These are phyloP conservation scores for Sclerotinia borealis DNA, from an alignment of 2,329 filamentous ascomycete species.

Conservation along the genomic window DNA sequence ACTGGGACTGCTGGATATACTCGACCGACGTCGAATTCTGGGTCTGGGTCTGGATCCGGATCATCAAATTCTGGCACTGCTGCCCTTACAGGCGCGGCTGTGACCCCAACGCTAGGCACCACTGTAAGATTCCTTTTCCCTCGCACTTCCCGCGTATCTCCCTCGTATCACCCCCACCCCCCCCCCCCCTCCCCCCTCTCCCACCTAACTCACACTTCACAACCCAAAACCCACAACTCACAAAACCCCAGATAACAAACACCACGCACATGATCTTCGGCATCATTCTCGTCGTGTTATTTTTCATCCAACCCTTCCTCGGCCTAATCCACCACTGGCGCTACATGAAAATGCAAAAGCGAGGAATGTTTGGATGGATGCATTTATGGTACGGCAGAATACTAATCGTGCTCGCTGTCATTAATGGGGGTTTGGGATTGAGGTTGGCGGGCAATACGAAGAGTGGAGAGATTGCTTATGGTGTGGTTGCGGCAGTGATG, in stretches of 20 bases:
- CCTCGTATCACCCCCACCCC: neutral
- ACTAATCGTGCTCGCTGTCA: constrained; percentile 51
- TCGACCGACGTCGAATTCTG: neutral
- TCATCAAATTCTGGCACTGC: neutral
- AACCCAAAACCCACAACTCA: constrained; percentile 9
- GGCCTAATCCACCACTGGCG: constrained; percentile 52
- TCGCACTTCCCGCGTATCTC: constrained; percentile 15
- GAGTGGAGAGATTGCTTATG: constrained; percentile 47
- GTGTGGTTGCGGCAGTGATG: constrained; percentile 47
- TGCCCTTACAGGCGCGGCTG: neutral
- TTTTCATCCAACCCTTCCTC: constrained; percentile 52
- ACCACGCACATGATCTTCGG: constrained; percentile 51
- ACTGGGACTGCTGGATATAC: neutral
- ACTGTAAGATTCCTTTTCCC: constrained; percentile 38
- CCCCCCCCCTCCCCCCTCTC: too few species aligned
- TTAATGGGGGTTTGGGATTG: constrained; percentile 60
- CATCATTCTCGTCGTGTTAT: constrained; percentile 45
- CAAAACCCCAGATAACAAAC: constrained; percentile 42
- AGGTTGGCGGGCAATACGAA: constrained; percentile 39
- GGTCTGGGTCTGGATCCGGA: neutral
- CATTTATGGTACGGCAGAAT: constrained; percentile 59
- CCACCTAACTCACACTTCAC: too few species aligned
- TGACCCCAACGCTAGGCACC: neutral
- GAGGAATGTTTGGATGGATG: constrained; percentile 46
- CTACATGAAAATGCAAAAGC: constrained; percentile 42